Evolutionary conservation across 257 asterid genomes (phyloP).

Genomic region (Jacaranda mimosifolia): DNA sequence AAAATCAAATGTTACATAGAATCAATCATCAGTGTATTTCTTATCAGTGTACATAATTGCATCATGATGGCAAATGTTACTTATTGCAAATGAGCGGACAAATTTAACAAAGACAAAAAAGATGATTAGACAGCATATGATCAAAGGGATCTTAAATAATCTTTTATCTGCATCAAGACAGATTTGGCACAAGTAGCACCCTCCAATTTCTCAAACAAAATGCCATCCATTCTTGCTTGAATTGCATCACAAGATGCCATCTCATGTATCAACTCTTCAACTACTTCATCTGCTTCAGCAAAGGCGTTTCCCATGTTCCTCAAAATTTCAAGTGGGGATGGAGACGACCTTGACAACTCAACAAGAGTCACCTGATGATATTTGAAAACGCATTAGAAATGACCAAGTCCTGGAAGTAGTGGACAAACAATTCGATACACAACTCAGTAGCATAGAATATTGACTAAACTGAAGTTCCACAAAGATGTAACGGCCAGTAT

Average conservation of each 20-base stretch:
- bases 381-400: conserved; percentile 20
- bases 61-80: not conserved
- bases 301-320: conserved; percentile 53
- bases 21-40: no score
- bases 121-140: not conserved
- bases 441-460: not conserved
- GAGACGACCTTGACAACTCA: conserved; percentile 59
- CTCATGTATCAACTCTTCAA: conserved; percentile 56
- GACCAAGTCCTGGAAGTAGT: not conserved
- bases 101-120: not conserved
- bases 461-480: not conserved
- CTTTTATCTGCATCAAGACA: conserved; percentile 46
- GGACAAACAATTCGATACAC: not conserved
- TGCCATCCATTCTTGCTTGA: conserved; percentile 78
- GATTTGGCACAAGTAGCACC: conserved; percentile 51
- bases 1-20: no score
- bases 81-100: not conserved
- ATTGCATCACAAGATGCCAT: conserved; percentile 55
- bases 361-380: conserved; percentile 68
- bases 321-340: conserved; percentile 52
- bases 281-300: conserved; percentile 55
- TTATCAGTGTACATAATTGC: no score
- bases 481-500: not conserved
- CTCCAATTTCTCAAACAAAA: conserved; percentile 58
- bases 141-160: conserved; percentile 55